phyloP scores from a whole-genome alignment of 192 early-diverging fungal genomes.

The Backusella morwellensis region DNA sequence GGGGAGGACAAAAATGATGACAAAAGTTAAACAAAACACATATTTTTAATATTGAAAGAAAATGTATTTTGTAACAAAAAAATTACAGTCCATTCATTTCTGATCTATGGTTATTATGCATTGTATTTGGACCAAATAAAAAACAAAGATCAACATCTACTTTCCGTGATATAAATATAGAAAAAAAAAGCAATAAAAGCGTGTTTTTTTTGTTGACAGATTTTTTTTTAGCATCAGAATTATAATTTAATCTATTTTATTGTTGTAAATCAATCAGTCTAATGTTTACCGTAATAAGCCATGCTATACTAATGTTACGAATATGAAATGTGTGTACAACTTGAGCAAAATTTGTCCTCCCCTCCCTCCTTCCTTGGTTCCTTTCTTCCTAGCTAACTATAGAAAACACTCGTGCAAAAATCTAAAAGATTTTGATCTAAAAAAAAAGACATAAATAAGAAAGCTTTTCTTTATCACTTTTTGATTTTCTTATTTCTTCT shows the following conservation, averaged over 20 bases:
- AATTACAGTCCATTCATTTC: neutral
- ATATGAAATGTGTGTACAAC: neutral
- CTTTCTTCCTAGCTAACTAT: neutral
- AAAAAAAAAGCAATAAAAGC: neutral
- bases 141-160: neutral
- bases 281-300: neutral
- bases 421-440: neutral
- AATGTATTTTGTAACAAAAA: neutral
- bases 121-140: neutral
- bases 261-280: slow-evolving; percentile 5
- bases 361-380: neutral
- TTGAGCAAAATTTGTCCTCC: neutral
- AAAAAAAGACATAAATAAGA: slow-evolving; percentile 8
- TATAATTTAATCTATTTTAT: slow-evolving; percentile 8
- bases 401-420: slow-evolving; percentile 7
- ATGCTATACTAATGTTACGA: slow-evolving; percentile 12
- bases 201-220: neutral
- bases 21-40: neutral
- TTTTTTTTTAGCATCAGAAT: slow-evolving; percentile 1
- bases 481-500: neutral
- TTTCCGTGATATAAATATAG: neutral
- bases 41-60: neutral
- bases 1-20: neutral
- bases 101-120: slow-evolving; percentile 1
- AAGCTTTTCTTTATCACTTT: neutral